Evolutionary conservation across 805 yeast genomes (phyloP).

Genomic region (Saccharomycopsis guyanensis): DNA sequence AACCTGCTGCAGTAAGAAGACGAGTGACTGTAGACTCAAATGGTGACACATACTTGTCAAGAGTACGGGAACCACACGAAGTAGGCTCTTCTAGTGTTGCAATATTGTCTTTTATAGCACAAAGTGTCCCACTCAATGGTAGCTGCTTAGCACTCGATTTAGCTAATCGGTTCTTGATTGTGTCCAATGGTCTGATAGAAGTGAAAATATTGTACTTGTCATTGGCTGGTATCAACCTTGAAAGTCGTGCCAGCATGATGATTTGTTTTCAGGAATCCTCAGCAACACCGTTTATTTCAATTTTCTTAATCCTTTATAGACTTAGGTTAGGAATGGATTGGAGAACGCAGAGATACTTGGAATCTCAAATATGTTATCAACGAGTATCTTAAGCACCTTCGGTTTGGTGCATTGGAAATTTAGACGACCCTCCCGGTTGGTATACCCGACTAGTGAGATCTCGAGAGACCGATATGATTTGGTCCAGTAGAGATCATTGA

Average conservation of each 20-base stretch:
- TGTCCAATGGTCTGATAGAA: conserved; percentile 27
- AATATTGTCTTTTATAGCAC: conserved; percentile 76
- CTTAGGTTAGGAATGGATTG: too few species aligned
- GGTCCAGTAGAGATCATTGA: too few species aligned
- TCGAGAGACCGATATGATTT: too few species aligned
- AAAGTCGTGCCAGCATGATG: background rate
- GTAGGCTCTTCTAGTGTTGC: conserved; percentile 59
- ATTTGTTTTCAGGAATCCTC: background rate
- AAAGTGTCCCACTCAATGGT: conserved; percentile 28
- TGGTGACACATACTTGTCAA: conserved; percentile 60
- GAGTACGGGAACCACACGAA: conserved; percentile 68
- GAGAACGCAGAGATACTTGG: too few species aligned
- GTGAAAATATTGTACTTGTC: conserved; percentile 37
- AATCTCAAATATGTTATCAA: too few species aligned
- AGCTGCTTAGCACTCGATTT: conserved; percentile 7
- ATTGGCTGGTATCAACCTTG: conserved; percentile 1
- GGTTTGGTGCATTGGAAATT: too few species aligned
- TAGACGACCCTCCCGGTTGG: too few species aligned
- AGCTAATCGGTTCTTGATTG: conserved; percentile 8
- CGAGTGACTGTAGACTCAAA: conserved; percentile 68
- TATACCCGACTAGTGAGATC: too few species aligned
- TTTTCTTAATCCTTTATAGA: too few species aligned
- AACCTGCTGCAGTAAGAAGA: conserved; percentile 46
- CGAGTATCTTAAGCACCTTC: too few species aligned
- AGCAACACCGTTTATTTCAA: background rate